A percentile compares a stretch with the other conserved stretches of the same genome.
These are phyloP conservation scores for Neurospora sp. DNA, from an alignment of 495 filamentous ascomycete species.

Conservation along the genomic window DNA sequence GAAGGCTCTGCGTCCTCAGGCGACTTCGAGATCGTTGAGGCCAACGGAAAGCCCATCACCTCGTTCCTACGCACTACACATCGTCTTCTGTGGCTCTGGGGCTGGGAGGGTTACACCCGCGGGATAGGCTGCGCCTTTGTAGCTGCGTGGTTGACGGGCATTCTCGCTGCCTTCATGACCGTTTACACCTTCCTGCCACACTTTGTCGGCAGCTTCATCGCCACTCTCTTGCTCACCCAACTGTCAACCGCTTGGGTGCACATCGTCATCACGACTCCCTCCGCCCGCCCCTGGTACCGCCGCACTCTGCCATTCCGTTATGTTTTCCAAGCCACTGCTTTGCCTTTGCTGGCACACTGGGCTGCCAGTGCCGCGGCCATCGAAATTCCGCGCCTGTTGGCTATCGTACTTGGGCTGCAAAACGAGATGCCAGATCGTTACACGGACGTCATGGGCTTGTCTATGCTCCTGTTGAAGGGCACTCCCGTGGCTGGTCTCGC, in stretches of 20 bases:
- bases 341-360: slow-evolving; percentile 27
- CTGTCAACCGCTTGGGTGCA: slow-evolving; percentile 34
- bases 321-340: slow-evolving; percentile 32
- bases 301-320: slow-evolving; percentile 35
- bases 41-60: slow-evolving; percentile 22
- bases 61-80: slow-evolving; percentile 32
- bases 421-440: too few species aligned
- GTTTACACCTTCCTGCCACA: slow-evolving; percentile 13
- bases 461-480: slow-evolving; percentile 18
- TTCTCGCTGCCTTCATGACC: slow-evolving; percentile 11
- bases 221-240: slow-evolving; percentile 25
- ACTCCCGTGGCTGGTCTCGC: slow-evolving; percentile 17
- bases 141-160: slow-evolving; percentile 1
- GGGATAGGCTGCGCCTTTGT: slow-evolving; percentile 24
- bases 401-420: slow-evolving; percentile 17
- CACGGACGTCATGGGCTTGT: too few species aligned
- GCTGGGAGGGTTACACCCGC: slow-evolving; percentile 31
- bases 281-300: slow-evolving; percentile 26
- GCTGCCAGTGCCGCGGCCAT: slow-evolving; percentile 16
- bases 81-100: slow-evolving; percentile 25
- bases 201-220: slow-evolving; percentile 22
- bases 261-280: slow-evolving; percentile 33
- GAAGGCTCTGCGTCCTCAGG: slow-evolving; percentile 15
- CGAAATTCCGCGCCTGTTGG: slow-evolving; percentile 18
- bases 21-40: not conserved